Evolutionary conservation across 75 land plant genomes (phyloP).

Genomic region (Selaginella moellendorffii): DNA sequence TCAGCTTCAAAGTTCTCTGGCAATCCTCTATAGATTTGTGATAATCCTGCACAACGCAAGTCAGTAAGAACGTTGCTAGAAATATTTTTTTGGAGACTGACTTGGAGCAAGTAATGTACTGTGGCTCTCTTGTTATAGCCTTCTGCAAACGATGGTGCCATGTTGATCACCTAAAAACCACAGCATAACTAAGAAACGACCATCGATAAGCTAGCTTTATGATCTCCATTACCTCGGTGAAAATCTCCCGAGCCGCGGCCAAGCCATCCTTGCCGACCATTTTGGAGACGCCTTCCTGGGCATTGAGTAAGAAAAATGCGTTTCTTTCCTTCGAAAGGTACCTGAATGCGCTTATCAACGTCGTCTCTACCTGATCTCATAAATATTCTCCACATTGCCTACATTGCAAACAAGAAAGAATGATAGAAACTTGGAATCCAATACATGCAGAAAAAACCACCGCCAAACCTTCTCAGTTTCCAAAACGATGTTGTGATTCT

Average conservation of each 20-base stretch:
- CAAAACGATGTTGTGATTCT: conserved; percentile 13
- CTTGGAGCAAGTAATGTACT: conserved; percentile 18
- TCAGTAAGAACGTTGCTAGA: no score
- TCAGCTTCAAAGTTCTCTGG: conserved; percentile 15
- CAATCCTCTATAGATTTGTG: conserved; percentile 18
- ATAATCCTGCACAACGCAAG: no score
- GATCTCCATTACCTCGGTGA: conserved; percentile 6
- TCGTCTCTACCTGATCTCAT: conserved; percentile 21
- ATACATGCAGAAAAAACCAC: neutral
- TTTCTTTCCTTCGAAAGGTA: no score
- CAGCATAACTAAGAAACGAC: neutral
- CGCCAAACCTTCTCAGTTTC: conserved; percentile 20
- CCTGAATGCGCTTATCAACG: conserved; percentile 20
- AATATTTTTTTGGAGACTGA: no score
- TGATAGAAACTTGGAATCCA: no score
- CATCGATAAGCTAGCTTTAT: neutral
- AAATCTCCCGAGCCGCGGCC: conserved; percentile 3
- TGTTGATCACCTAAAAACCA: conserved; percentile 13
- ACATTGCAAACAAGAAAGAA: neutral
- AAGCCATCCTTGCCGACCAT: conserved; percentile 14
- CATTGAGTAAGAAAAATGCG: neutral
- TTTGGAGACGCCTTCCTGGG: conserved; percentile 19
- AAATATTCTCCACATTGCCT: conserved; percentile 29
- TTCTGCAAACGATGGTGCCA: conserved; percentile 23
- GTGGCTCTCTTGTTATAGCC: conserved; percentile 26